These are phyloP conservation scores for Epichloe typhina DNA, from an alignment of 2,329 filamentous ascomycete genomes.

Conservation along the genomic window DNA sequence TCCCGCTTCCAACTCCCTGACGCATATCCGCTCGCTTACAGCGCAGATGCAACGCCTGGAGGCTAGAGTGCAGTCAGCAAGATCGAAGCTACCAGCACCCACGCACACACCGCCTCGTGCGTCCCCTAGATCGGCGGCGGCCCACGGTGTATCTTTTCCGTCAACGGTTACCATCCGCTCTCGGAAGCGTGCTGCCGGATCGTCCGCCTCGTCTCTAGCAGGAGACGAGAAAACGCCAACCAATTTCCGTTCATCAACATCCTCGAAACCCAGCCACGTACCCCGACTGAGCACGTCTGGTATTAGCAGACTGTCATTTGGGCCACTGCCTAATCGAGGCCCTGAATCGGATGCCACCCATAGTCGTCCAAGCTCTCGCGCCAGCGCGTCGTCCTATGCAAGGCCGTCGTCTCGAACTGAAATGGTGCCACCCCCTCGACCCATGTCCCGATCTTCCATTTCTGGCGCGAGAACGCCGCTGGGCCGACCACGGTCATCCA, in stretches of 20 bases:
- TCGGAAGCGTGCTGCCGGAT: conserved; percentile 53
- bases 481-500: conserved; percentile 56
- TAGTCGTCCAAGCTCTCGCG: conserved; percentile 58
- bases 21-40: conserved; percentile 85
- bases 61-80: conserved; percentile 78
- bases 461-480: conserved; percentile 50
- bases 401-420: conserved; percentile 42
- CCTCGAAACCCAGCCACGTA: conserved; percentile 35
- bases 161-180: conserved; percentile 52
- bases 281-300: conserved; percentile 48
- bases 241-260: conserved; percentile 23
- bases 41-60: conserved; percentile 96
- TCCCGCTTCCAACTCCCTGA: conserved; percentile 57
- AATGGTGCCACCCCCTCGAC: conserved; percentile 41
- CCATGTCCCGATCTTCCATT: conserved; percentile 52
- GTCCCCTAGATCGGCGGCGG: conserved; percentile 48
- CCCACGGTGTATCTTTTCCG: conserved; percentile 19
- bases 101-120: conserved; percentile 62
- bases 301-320: conserved; percentile 50
- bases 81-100: conserved; percentile 82
- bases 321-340: conserved; percentile 43
- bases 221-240: conserved; percentile 39
- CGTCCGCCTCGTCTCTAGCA: conserved; percentile 34
- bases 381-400: conserved; percentile 44
- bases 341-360: conserved; percentile 36